Evolutionary conservation across 164 flowering plant species (phyloP), one percentile per base, ranked within the genome.

Genomic region (Kingdonia uniflora): DNA sequence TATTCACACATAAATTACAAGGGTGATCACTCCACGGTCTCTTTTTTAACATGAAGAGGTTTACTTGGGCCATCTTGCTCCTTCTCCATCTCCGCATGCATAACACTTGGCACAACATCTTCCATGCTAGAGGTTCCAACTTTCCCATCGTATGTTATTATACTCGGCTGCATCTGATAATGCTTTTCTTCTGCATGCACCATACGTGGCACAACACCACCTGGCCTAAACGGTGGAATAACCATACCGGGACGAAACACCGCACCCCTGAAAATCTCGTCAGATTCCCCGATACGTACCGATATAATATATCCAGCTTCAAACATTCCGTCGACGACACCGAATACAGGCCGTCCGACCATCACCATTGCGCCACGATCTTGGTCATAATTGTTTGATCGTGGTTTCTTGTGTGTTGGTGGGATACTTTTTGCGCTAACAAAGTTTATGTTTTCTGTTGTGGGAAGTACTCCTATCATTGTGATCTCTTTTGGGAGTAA

Each of bases 231-330:
- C 0, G 45, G 56, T 20, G 56, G 56, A 20, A 53, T 15, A 16
- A 53, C 33, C 45, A 53, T 1, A 6, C 57, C 57, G 1, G 57
- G 57, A 40, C 37, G 20, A 11, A 54, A 54, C 22, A 54, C 57
- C 7, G 42, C 57, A 21, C 57, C 57, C 6, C 47, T 14, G 37
- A 40, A 41, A 23, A 54, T 23, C 6, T 45, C 20, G 14, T 54
- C 57, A 5, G 57, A 41, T 0, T 25, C 45, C 13, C 37, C 47
- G 16, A 54, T 24, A 20, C 57, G 22, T 14, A 41, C 33, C 1
- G 57, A 41, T 11, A 54, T n/a, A 35, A 54, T 29, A n/a, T 54
- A 54, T 7, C 57, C 57, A 8, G 57, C 57, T 21, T 54, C 57
- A 22, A 54, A 54, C 33, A 41, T 14, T 1, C 57, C 57, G 14